These are phyloP conservation scores for Dothideomycetes sp. DNA, from an alignment of 2,329 filamentous ascomycete species.

Conservation along the genomic window DNA sequence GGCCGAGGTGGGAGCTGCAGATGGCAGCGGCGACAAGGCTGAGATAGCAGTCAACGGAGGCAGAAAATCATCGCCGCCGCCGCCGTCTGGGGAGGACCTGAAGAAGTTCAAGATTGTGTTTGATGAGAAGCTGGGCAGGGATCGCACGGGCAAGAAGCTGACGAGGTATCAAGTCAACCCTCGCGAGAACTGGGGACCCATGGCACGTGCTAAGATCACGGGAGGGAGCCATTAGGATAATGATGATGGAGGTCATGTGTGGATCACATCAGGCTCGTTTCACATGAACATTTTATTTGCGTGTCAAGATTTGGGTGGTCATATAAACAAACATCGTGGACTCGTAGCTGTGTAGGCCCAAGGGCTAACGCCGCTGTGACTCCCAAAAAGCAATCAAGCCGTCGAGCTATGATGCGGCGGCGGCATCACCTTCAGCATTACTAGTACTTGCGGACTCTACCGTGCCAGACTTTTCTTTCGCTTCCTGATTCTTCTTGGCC, in stretches of 20 bases:
- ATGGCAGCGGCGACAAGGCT: slow-evolving; percentile 9
- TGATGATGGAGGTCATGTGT: too few relatives aligned
- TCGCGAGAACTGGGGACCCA: slow-evolving; percentile 84
- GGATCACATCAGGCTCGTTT: too few relatives aligned
- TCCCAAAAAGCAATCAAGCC: neutral
- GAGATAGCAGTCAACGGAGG: neutral
- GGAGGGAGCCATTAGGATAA: too few relatives aligned
- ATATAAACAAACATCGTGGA: neutral
- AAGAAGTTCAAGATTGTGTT: slow-evolving; percentile 57
- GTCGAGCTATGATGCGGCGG: neutral
- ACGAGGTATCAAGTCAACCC: slow-evolving; percentile 88
- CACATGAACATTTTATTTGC: too few relatives aligned
- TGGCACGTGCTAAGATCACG: slow-evolving; percentile 47
- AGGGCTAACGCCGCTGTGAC: neutral
- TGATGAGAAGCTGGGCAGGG: slow-evolving; percentile 66
- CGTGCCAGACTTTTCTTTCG: slow-evolving; percentile 7
- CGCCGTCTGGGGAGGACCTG: slow-evolving; percentile 14
- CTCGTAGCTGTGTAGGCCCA: neutral
- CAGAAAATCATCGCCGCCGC: neutral
- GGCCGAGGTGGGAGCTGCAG: slow-evolving; percentile 21
- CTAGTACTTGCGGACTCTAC: slow-evolving; percentile 5
- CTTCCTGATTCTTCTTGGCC: slow-evolving; percentile 34
- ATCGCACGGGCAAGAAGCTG: slow-evolving; percentile 53
- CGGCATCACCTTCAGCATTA: neutral
- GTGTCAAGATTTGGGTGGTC: too few relatives aligned